These are phyloP conservation scores for Angomonas desouzai DNA, from an alignment of 208 protist genomes.

Conservation along the genomic window DNA sequence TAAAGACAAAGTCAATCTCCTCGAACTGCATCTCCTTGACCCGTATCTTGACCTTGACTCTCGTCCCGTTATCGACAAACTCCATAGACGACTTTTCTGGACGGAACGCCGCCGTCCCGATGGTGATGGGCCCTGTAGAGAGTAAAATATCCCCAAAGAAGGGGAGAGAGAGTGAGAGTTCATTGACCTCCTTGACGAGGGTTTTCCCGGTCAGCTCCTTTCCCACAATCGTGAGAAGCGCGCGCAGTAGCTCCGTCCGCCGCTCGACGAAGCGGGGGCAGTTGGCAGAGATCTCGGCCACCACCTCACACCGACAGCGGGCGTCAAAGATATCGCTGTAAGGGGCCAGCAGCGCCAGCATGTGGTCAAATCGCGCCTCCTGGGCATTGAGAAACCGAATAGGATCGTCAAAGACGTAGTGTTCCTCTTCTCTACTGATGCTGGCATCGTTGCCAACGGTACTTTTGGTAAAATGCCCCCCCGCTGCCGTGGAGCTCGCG, in stretches of 20 bases:
- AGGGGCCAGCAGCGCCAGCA: slow-evolving; percentile 24
- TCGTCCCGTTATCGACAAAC: slow-evolving; percentile 37
- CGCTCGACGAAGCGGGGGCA: slow-evolving; percentile 29
- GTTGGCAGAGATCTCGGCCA: slow-evolving; percentile 32
- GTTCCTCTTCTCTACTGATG: neutral
- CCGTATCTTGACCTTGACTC: slow-evolving; percentile 28
- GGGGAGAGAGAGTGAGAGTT: slow-evolving; percentile 36
- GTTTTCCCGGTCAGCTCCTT: slow-evolving; percentile 24
- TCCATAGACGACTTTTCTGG: slow-evolving; percentile 24
- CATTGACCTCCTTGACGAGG: slow-evolving; percentile 23
- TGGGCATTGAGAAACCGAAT: slow-evolving; percentile 36
- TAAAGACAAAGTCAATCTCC: slow-evolving; percentile 52
- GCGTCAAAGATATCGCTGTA: slow-evolving; percentile 49
- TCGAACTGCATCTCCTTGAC: slow-evolving; percentile 36
- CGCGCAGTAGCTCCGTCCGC: slow-evolving; percentile 24
- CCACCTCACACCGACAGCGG: slow-evolving; percentile 33
- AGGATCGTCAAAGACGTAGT: slow-evolving; percentile 17
- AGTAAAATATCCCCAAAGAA: slow-evolving; percentile 45
- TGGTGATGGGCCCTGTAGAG: slow-evolving; percentile 32
- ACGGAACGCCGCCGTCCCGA: slow-evolving; percentile 34
- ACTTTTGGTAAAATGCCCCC: neutral
- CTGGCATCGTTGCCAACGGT: neutral
- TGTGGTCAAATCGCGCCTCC: slow-evolving; percentile 29
- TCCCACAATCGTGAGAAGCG: slow-evolving; percentile 32
- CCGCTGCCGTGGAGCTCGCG: neutral